Evolutionary conservation across 208 protist genomes (phyloP).

Genomic region (Trichomonas tenax): DNA sequence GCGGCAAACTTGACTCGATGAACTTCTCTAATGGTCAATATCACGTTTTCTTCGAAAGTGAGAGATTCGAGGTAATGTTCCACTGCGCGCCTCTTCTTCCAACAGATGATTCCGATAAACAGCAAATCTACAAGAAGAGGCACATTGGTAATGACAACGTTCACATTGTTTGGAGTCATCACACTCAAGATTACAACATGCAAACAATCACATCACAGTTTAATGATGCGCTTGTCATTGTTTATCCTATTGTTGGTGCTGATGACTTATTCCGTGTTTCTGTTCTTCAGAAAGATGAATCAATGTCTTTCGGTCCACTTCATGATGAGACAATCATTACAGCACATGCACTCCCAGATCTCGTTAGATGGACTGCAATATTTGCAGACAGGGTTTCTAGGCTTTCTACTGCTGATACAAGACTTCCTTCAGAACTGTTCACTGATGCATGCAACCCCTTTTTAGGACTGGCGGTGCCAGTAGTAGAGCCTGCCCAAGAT

Average conservation of each 20-base stretch:
- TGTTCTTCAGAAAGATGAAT: background rate
- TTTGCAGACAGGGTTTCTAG: background rate
- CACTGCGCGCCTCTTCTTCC: background rate
- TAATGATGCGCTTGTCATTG: constrained; percentile 58
- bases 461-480: no score
- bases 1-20: background rate
- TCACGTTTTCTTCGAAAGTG: background rate
- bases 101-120: background rate
- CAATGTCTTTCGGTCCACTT: background rate
- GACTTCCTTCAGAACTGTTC: background rate
- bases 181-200: constrained; percentile 48
- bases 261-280: background rate
- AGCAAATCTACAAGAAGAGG: constrained; percentile 36
- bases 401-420: background rate
- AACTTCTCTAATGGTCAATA: background rate
- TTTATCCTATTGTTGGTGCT: constrained; percentile 46
- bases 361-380: background rate
- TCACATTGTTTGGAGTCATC: constrained; percentile 60
- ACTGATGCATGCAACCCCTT: background rate
- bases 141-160: constrained; percentile 64
- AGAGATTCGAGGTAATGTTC: background rate
- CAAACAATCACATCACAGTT: constrained; percentile 56
- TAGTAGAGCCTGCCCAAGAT: no score
- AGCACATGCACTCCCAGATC: background rate
- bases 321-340: background rate